Conservation (phyloP, 2,329 filamentous ascomycete genomes). For the Colletotrichum sp. region DNA sequence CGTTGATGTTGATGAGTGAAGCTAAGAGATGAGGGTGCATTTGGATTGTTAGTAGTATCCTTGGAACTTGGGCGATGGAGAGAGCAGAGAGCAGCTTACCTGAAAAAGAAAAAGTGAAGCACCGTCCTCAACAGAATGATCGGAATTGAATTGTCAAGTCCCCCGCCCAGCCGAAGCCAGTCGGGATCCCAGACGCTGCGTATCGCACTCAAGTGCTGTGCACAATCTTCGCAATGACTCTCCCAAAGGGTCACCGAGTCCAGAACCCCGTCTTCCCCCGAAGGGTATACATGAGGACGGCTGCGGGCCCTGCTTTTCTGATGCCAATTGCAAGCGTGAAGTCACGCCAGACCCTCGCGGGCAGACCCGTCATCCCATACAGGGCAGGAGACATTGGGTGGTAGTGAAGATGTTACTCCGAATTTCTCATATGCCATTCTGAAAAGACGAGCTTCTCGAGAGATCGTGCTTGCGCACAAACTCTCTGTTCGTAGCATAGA, state of each 20-base stretch:
- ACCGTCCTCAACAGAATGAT: conserved; percentile 87
- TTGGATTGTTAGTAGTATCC: conserved; percentile 21
- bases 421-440: conserved; percentile 91
- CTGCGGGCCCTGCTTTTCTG: conserved; percentile 79
- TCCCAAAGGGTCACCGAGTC: conserved; percentile 72
- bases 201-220: conserved; percentile 93
- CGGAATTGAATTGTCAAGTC: conserved; percentile 82
- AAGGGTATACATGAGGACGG: conserved; percentile 27
- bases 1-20: not conserved
- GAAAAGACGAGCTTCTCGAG: conserved; percentile 25
- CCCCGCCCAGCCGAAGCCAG: conserved; percentile 26
- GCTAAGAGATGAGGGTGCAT: not conserved
- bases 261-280: conserved; percentile 33
- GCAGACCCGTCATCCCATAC: conserved; percentile 62
- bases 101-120: conserved; percentile 43
- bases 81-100: conserved; percentile 6
- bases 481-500: conserved; percentile 87
- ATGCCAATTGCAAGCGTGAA: conserved; percentile 86
- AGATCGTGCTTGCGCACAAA: conserved; percentile 30
- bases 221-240: conserved; percentile 94
- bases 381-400: conserved; percentile 47
- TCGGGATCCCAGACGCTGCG: conserved; percentile 71
- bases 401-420: conserved; percentile 87
- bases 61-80: not conserved
- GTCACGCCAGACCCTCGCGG: conserved; percentile 87